Evolutionary conservation across 2,329 filamentous ascomycete species (phyloP), one percentile per base, ranked within the genome.

Genomic region (Tolypocladium pustulatum): DNA sequence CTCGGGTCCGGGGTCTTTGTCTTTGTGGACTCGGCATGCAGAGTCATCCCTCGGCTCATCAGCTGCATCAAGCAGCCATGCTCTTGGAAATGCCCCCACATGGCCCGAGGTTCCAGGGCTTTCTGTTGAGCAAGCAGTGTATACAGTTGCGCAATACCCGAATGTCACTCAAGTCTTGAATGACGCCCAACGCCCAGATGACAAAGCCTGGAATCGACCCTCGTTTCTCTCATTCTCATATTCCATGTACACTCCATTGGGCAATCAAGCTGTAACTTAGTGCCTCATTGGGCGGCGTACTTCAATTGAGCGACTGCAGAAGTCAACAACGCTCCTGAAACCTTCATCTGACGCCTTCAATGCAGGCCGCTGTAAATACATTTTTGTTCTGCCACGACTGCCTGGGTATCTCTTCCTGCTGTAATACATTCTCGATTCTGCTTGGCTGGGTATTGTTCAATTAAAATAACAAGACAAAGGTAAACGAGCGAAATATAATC

Each of bases 321-420:
- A 36, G 20, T 41, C 55, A 51, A 41, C 52, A 40, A 62, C 58
- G 57, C 32, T 53, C 60, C 36, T 30, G 9, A 56, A 62, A 57
- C 57, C 59, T 37, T 41, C 51, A 54, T 55, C 43, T 61, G 59
- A 54, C 54, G 55, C 55, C 51, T 51, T 53, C 41, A 49, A 58
- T 25, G 46, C 58, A 55, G 43, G 36, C 58, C 57, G 52, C 57
- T 30, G 10, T 56, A 38, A 46, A 43, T 34, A 40, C 22, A 25
- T 54, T 30, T 20, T 32, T 40, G 25, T 40, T 49, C 36, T 32
- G 58, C 37, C 55, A 37, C 54, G 56, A 52, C 54, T 51, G 54
- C 49, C 55, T 46, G 59, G 61, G 61, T 62, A 62, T 62, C 59
- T 62, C 38, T 58, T 59, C 41, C 58, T 57, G 41, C 40, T 46